A percentile compares a stretch with the other conserved stretches of the same genome.
phyloP scores from a whole-genome alignment of 192 early-diverging fungal species.

The Lunasporangiospora selenospora region DNA sequence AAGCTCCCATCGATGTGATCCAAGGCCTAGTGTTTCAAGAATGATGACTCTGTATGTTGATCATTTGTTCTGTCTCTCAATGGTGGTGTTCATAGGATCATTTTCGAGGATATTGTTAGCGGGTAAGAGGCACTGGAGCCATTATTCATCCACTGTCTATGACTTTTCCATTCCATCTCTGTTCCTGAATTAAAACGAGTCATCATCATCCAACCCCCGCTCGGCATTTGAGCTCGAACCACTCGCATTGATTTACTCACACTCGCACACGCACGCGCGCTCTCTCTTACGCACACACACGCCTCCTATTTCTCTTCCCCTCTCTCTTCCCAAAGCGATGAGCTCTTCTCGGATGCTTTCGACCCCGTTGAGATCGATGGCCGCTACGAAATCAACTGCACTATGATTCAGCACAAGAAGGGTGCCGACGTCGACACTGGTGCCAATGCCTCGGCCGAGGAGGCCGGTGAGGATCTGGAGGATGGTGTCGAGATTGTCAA shows the following conservation, averaged over 20 bases:
- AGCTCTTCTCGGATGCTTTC: slow-evolving; percentile 87
- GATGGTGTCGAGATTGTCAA: slow-evolving; percentile 66
- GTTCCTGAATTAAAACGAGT: no score
- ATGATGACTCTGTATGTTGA: no score
- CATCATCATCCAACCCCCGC: neutral
- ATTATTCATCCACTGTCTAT: neutral
- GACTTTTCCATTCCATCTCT: neutral
- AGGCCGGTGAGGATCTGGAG: slow-evolving; percentile 65
- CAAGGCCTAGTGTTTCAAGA: no score
- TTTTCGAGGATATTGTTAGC: slow-evolving; percentile 5
- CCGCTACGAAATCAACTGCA: slow-evolving; percentile 77
- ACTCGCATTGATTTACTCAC: neutral
- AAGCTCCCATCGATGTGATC: no score
- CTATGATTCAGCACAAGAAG: slow-evolving; percentile 52
- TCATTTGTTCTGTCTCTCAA: no score
- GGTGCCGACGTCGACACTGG: slow-evolving; percentile 81
- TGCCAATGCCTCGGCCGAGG: slow-evolving; percentile 90
- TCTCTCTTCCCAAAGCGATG: slow-evolving; percentile 61
- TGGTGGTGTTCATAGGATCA: neutral
- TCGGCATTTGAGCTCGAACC: no score
- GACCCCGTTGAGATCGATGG: slow-evolving; percentile 64
- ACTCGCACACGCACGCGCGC: neutral
- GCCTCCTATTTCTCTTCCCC: no score
- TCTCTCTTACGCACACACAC: no score
- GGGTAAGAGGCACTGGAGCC: neutral